phyloP scores from a whole-genome alignment of 2,329 filamentous ascomycete genomes.

The Diaporthe capsici region DNA sequence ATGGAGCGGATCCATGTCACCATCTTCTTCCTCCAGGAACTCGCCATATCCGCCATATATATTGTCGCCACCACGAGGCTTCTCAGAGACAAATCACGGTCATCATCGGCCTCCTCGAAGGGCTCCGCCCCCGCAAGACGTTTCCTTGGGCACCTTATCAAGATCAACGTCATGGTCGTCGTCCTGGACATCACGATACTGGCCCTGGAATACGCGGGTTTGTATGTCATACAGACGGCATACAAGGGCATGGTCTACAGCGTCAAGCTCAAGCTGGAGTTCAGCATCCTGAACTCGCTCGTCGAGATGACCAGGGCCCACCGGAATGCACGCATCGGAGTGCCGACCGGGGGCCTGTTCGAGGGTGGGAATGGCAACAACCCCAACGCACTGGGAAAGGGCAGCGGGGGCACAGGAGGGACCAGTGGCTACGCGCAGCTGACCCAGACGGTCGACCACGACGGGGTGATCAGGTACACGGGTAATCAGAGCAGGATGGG shows the following conservation, averaged over 20 bases:
- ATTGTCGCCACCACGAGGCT: conserved; percentile 47
- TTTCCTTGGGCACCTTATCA: conserved; percentile 55
- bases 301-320: conserved; percentile 45
- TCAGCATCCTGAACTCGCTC: conserved; percentile 53
- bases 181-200: conserved; percentile 54
- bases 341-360: background rate
- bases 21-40: conserved; percentile 69
- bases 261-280: conserved; percentile 55
- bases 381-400: background rate
- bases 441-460: conserved; percentile 19
- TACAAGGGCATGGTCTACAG: conserved; percentile 54
- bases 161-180: conserved; percentile 59
- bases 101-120: background rate
- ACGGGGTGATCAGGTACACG: conserved; percentile 19
- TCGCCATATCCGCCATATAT: conserved; percentile 62
- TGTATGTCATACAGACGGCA: conserved; percentile 51
- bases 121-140: background rate
- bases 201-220: conserved; percentile 51
- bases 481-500: background rate
- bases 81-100: conserved; percentile 12
- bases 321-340: conserved; percentile 27
- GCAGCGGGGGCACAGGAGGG: background rate
- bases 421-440: conserved; percentile 18
- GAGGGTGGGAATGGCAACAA: background rate
- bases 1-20: conserved; percentile 71